Base-by-base conservation (phyloP, 176 grass and related monocot genomes). In the Phragmites australis region DNA sequence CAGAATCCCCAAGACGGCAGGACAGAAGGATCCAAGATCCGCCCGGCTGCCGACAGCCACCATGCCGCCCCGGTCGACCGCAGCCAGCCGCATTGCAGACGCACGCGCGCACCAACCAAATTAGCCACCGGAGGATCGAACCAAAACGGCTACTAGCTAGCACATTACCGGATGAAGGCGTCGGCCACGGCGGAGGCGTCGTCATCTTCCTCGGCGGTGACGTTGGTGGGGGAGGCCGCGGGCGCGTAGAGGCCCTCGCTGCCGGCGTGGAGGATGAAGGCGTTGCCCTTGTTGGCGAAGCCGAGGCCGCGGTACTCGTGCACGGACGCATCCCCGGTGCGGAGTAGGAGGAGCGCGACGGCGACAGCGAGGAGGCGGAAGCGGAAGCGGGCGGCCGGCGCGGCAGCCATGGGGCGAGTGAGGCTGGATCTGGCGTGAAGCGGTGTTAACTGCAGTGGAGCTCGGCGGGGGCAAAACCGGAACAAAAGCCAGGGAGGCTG, bases 171-270 rank as follows among this genome's bases (percentile, higher is more conserved):
- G 77, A 99, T 99, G 81, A 93, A 95, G 21, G 96, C 93, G 45
- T 86, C 88, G 48, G 83, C 76, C 23, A 42, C 57, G 2, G 84
- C 72, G 39, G 66, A 79, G 37, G 78, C 32, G 41, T 70, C 81
- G 9, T 80, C 77, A 0, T 72, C 78, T 0, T 86, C 90, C 14
- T 81, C 77, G 23, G 79, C 72, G 40, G 88, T 90, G 77, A 79
- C 48, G 71, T 86, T 84, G 23, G 85, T 43, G 40, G 51, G 56
- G 46, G 94, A 90, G 44, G 75, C 45, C 43, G 71, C 34, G 2
- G 34, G 34, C 34, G 34, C 92, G 78, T 93, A 99, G 82, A 99
- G 96, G 45, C 96, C 96, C 90, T 99, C 96, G 88, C 96, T 95
- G 25, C 96, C 96, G 27, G 86, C 93, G 59, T 95, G 96, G 61